Base-by-base conservation (phyloP, 2,329 filamentous ascomycete genomes). In the Aspergillus brasiliensis region DNA sequence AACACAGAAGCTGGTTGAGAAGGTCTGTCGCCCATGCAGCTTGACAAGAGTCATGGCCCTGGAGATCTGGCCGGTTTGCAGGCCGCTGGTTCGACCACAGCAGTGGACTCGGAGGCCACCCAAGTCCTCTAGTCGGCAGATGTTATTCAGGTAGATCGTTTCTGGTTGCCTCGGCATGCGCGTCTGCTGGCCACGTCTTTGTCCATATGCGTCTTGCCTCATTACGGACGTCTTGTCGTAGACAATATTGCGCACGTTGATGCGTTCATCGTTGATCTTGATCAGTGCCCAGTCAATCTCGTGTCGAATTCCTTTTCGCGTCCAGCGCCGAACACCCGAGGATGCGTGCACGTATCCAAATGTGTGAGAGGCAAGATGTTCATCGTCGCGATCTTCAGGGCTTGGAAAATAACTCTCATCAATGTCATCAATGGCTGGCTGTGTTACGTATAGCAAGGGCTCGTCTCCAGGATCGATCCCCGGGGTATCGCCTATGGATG, bases 201-300 rank as follows among this genome's bases (percentile, higher is more conserved):
- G 62, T 86, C 86, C 51, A 21, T 58, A 57, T 21, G 44, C 38
- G 13, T 52, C 40, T 56, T 40, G 51, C 47, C 40, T 40, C 60
- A 64, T 58, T 47, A 31, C 34, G 38, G 53, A 60, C 2, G 64
- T 62, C 11, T 65, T 69, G 51, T 75, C 73, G 25, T 74, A 67
- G 21, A 97, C 88, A 10, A 85, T 77, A 67, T 97, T 97, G 60
- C 86, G 84, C 0, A 84, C 81, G 3, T 94, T 91, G 13, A 88
- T 79, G 1, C 94, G 86, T 10, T 88, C 84, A 3, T 88, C 82
- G 10, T 89, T 81, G 64, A 98, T 91, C 66, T 91, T 87, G 67
- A 98, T 92, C 2, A 98, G 80, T 0, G 93, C 92, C 94, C 94
- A 98, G 75, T 98, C 94, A 47, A 98, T 92, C 75, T 98, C 94